phyloP scores from a whole-genome alignment of 805 yeast species.

The Debaryomyces maramus region DNA sequence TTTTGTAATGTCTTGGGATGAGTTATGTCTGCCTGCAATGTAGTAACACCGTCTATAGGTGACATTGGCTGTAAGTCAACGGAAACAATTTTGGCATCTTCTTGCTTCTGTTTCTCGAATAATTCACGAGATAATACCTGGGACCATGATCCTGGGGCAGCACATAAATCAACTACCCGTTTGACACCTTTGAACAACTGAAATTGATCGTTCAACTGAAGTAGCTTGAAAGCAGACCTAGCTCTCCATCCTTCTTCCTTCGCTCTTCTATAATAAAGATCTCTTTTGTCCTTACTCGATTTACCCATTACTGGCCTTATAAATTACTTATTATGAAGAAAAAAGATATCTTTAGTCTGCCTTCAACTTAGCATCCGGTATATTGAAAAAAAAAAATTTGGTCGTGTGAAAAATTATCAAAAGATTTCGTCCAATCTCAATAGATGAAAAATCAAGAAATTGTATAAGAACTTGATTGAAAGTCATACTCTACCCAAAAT shows the following conservation, averaged over 20 bases:
- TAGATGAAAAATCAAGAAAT: neutral
- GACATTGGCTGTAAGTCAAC: conserved; percentile 98
- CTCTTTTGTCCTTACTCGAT: conserved; percentile 92
- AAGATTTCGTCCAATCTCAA: conserved; percentile 1
- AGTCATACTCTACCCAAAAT: neutral
- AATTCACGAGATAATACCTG: conserved; percentile 83
- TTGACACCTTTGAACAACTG: conserved; percentile 69
- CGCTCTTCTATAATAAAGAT: conserved; percentile 86
- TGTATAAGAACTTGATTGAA: neutral
- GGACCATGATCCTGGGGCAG: conserved; percentile 99
- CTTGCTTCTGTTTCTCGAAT: conserved; percentile 41
- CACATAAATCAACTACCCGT: conserved; percentile 94
- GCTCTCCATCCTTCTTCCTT: conserved; percentile 99
- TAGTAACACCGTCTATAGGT: conserved; percentile 87
- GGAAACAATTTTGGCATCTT: conserved; percentile 75
- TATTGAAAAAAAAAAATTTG: conserved; percentile 1
- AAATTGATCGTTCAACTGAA: conserved; percentile 90
- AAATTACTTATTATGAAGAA: neutral
- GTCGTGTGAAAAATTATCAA: conserved; percentile 5
- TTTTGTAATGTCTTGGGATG: conserved; percentile 84
- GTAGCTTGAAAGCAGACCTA: conserved; percentile 88
- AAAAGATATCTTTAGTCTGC: too few species aligned
- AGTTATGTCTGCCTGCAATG: conserved; percentile 95
- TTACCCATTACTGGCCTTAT: conserved; percentile 73
- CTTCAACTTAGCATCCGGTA: conserved; percentile 7